Evolutionary conservation across 1,139 yeast species (phyloP).

Genomic region (Schwanniomyces etchellsii): DNA sequence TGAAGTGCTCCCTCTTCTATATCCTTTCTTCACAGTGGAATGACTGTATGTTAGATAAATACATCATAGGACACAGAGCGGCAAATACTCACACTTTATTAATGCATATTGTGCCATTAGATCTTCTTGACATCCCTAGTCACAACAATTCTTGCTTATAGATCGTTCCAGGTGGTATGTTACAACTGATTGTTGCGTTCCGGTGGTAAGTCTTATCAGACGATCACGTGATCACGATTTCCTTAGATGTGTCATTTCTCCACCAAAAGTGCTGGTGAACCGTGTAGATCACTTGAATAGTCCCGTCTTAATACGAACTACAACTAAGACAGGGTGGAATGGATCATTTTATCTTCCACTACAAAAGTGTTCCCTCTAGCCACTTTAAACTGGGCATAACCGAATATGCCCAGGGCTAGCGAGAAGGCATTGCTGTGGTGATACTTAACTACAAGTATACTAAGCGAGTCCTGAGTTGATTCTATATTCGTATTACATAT

Average conservation of each 20-base stretch:
- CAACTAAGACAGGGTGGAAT: constrained; percentile 43
- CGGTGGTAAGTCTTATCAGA: too few relatives aligned
- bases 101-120: too few relatives aligned
- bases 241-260: too few relatives aligned
- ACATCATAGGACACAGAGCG: too few relatives aligned
- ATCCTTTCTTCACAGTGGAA: constrained; percentile 25
- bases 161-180: too few relatives aligned
- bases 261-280: too few relatives aligned
- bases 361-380: constrained; percentile 44
- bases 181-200: too few relatives aligned
- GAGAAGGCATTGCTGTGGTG: constrained; percentile 47
- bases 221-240: too few relatives aligned
- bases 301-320: constrained; percentile 28
- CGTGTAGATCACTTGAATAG: constrained; percentile 38
- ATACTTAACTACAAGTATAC: constrained; percentile 1
- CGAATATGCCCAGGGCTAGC: constrained; percentile 48
- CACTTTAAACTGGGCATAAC: constrained; percentile 44
- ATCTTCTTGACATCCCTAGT: too few relatives aligned
- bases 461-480: not conserved
- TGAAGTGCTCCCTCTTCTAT: constrained; percentile 34
- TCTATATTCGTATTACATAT: too few relatives aligned
- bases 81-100: too few relatives aligned
- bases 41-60: constrained; percentile 8
- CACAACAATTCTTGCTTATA: too few relatives aligned
- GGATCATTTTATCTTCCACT: constrained; percentile 38